Percentiles rank a stretch among this genome's conserved stretches.
These are phyloP conservation scores for Exophiala bonariae DNA, from an alignment of 2,329 filamentous ascomycete genomes.

Conservation along the genomic window DNA sequence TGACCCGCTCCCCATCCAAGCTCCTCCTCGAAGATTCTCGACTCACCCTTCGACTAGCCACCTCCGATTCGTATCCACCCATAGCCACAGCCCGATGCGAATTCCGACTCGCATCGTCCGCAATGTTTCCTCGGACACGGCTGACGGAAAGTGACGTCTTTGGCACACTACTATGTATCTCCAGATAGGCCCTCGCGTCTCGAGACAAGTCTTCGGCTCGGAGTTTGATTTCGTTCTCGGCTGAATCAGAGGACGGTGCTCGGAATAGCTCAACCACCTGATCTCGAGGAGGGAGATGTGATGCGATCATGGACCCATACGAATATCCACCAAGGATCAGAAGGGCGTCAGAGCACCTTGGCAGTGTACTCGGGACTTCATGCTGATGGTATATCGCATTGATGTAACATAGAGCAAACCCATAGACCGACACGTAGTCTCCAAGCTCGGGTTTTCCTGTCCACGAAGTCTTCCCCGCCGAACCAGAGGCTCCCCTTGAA, in stretches of 20 bases:
- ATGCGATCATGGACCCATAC: conserved; percentile 82
- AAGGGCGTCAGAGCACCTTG: conserved; percentile 31
- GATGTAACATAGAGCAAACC: conserved; percentile 61
- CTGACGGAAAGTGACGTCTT: conserved; percentile 7
- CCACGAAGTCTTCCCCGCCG: conserved; percentile 82
- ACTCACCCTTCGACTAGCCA: conserved; percentile 40
- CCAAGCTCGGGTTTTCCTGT: conserved; percentile 75
- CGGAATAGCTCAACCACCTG: conserved; percentile 63
- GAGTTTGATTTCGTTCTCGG: conserved; percentile 67
- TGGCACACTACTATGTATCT: too few species aligned
- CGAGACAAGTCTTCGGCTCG: conserved; percentile 62
- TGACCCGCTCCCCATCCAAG: conserved; percentile 37
- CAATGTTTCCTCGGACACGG: neutral
- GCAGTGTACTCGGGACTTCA: conserved; percentile 30
- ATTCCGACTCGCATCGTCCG: conserved; percentile 2
- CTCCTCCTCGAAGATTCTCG: conserved; percentile 40
- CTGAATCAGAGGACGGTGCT: conserved; percentile 52
- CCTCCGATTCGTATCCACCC: conserved; percentile 49
- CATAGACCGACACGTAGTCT: conserved; percentile 82
- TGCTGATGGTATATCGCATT: conserved; percentile 16
- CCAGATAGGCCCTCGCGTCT: too few species aligned
- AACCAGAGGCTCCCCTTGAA: conserved; percentile 71
- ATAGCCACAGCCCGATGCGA: conserved; percentile 33
- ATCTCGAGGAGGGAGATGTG: conserved; percentile 62
- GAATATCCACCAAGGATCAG: conserved; percentile 79